These are phyloP conservation scores for Leccinum incarnatum DNA, from an alignment of 768 basidiomycete genomes.

Conservation along the genomic window DNA sequence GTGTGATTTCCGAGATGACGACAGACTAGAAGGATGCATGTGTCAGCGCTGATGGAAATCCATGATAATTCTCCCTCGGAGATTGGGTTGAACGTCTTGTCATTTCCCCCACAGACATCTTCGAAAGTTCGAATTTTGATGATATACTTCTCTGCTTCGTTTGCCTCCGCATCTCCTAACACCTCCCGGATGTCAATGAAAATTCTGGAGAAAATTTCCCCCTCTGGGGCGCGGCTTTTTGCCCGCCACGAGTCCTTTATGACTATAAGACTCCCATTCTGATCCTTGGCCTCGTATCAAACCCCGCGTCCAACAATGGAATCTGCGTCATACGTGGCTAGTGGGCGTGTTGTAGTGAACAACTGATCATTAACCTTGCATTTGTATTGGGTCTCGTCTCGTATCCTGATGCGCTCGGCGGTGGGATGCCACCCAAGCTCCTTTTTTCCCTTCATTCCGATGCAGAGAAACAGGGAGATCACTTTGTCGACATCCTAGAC, in stretches of 20 bases:
- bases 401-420: background rate
- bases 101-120: background rate
- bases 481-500: background rate
- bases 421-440: conserved; percentile 13
- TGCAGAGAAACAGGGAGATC: background rate
- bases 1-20: no score
- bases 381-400: background rate
- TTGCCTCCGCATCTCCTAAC: background rate
- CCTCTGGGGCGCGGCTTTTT: background rate
- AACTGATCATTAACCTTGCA: background rate
- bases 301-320: background rate
- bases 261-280: background rate
- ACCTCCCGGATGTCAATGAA: background rate
- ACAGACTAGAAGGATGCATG: no score
- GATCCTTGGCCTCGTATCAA: conserved; percentile 2
- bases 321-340: conserved; percentile 6
- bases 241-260: conserved; percentile 14
- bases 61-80: no score
- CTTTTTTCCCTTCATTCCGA: background rate
- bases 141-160: background rate
- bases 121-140: background rate
- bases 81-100: no score
- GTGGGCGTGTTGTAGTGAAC: background rate
- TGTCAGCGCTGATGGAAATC: no score
- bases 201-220: background rate